phyloP scores from a whole-genome alignment of 768 basidiomycete species.

The Pleurotus giganteus region DNA sequence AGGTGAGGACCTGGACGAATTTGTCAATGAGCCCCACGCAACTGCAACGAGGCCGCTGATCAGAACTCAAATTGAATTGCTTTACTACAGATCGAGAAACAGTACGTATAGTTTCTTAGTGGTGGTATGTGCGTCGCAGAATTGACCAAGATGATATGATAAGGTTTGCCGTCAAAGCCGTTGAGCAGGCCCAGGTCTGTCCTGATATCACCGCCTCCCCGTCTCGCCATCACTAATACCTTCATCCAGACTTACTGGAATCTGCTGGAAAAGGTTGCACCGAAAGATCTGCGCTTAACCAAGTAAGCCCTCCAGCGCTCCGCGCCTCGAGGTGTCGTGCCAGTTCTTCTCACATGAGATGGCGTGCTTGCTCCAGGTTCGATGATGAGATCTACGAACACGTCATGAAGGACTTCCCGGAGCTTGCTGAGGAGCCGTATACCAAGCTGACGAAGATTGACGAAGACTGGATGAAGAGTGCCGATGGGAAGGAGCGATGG shows the following conservation, averaged over 20 bases:
- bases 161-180: constrained; percentile 91
- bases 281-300: constrained; percentile 76
- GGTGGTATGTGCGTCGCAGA: neutral
- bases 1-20: constrained; percentile 49
- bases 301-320: constrained; percentile 53
- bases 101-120: constrained; percentile 51
- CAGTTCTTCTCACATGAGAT: neutral
- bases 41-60: neutral
- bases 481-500: constrained; percentile 87
- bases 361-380: constrained; percentile 40
- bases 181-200: constrained; percentile 91
- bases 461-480: constrained; percentile 92
- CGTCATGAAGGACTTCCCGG: constrained; percentile 77
- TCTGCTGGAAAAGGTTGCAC: constrained; percentile 77
- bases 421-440: constrained; percentile 52
- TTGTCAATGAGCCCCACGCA: neutral
- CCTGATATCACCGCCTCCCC: neutral
- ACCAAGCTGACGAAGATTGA: constrained; percentile 58
- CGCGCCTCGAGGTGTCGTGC: neutral
- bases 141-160: neutral
- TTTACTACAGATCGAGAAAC: constrained; percentile 88
- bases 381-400: constrained; percentile 93
- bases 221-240: neutral
- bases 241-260: constrained; percentile 86
- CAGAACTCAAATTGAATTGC: too few species aligned